Evolutionary conservation across 768 basidiomycete species (phyloP).

Genomic region (Suillus discolor): DNA sequence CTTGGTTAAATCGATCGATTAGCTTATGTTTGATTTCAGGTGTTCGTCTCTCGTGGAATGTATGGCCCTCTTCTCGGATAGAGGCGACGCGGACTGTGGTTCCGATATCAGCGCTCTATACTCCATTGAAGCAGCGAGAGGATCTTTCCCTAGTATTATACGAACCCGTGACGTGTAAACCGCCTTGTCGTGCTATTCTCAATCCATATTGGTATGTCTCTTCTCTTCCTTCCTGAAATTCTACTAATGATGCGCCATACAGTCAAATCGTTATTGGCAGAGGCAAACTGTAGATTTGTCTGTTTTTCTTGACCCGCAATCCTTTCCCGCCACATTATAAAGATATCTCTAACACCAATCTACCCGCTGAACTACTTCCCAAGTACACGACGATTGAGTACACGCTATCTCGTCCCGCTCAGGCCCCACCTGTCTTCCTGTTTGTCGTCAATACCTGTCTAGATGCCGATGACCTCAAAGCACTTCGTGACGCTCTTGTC

Average conservation of each 20-base stretch:
- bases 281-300: slow-evolving; percentile 99
- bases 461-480: slow-evolving; percentile 94
- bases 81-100: slow-evolving; percentile 98
- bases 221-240: not conserved
- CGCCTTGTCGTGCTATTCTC: slow-evolving; percentile 94
- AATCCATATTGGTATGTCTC: slow-evolving; percentile 90
- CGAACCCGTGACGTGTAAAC: slow-evolving; percentile 98
- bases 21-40: slow-evolving; percentile 49
- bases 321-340: slow-evolving; percentile 99
- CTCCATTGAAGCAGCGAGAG: slow-evolving; percentile 90
- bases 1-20: not conserved
- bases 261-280: slow-evolving; percentile 95
- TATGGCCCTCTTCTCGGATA: slow-evolving; percentile 97
- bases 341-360: slow-evolving; percentile 95
- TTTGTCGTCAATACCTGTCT: slow-evolving; percentile 98
- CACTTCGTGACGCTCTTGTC: slow-evolving; percentile 91
- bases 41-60: slow-evolving; percentile 96
- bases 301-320: slow-evolving; percentile 96
- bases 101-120: slow-evolving; percentile 97
- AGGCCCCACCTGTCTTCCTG: slow-evolving; percentile 94
- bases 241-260: slow-evolving; percentile 15
- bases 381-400: slow-evolving; percentile 99
- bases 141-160: slow-evolving; percentile 96
- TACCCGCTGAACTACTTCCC: slow-evolving; percentile 93
- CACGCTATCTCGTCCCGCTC: slow-evolving; percentile 87